Conservation (phyloP, 1,284 basidiomycete species). For the Ceratobasidium sp. region DNA sequence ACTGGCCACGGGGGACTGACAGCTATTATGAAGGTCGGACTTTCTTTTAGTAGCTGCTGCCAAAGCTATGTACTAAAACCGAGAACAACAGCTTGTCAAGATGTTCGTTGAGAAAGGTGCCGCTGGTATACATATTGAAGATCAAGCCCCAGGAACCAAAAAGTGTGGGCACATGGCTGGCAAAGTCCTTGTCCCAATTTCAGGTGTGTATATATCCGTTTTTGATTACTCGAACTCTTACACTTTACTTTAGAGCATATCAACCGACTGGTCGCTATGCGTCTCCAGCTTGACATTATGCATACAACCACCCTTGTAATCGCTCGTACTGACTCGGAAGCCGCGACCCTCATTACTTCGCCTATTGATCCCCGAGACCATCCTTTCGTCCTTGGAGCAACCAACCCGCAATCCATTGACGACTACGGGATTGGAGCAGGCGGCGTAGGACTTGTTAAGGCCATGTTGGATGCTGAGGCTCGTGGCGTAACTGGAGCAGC, state of each 20-base stretch:
- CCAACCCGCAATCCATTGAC: constrained; percentile 65
- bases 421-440: constrained; percentile 28
- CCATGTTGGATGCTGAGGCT: constrained; percentile 87
- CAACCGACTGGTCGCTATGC: constrained; percentile 80
- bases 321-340: constrained; percentile 83
- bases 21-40: constrained; percentile 69
- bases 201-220: constrained; percentile 48
- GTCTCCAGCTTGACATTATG: constrained; percentile 83
- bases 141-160: constrained; percentile 79
- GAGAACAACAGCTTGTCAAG: constrained; percentile 59
- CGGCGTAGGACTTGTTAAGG: constrained; percentile 66
- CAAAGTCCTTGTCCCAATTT: constrained; percentile 65
- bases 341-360: constrained; percentile 94
- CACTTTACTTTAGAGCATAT: constrained; percentile 76
- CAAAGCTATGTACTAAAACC: background rate
- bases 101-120: constrained; percentile 82
- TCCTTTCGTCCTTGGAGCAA: constrained; percentile 92
- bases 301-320: constrained; percentile 80
- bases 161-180: constrained; percentile 81
- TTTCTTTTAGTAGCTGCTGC: background rate
- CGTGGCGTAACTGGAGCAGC: constrained; percentile 82
- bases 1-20: constrained; percentile 71
- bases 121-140: constrained; percentile 79
- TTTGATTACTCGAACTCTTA: constrained; percentile 54
- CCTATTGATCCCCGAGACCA: constrained; percentile 98